These are phyloP conservation scores for Chloromonas sp. DNA, from an alignment of 163 green algal genomes.

Conservation along the genomic window DNA sequence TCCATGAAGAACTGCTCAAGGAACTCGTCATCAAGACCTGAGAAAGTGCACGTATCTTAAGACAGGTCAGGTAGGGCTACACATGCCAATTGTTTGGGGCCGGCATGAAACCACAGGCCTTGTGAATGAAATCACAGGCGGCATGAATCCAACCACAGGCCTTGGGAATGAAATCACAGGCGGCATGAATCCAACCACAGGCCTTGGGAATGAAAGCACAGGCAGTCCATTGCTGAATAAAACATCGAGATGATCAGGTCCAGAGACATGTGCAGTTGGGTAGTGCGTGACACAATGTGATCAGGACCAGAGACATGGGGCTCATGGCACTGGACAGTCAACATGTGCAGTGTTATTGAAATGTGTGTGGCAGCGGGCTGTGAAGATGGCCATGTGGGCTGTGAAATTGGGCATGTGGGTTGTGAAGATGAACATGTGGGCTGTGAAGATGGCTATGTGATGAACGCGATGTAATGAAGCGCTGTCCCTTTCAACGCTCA, in stretches of 20 bases:
- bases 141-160: background rate
- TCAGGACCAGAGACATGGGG: too few relatives aligned
- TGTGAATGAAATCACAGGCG: background rate
- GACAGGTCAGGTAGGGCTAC: background rate
- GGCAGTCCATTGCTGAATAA: too few relatives aligned
- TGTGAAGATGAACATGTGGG: too few relatives aligned
- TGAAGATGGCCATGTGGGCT: too few relatives aligned
- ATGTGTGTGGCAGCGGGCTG: too few relatives aligned
- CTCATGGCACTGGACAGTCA: too few relatives aligned
- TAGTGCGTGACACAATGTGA: too few relatives aligned
- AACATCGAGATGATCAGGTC: too few relatives aligned
- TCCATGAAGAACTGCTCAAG: constrained; percentile 29
- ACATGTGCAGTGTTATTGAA: too few relatives aligned
- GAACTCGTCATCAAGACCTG: constrained; percentile 21
- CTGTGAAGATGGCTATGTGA: background rate
- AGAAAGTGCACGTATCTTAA: background rate
- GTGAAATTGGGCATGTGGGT: too few relatives aligned
- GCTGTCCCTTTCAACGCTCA: background rate
- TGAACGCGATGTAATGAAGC: background rate
- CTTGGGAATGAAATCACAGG: background rate
- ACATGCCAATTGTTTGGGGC: background rate
- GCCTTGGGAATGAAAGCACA: background rate
- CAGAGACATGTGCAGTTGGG: too few relatives aligned
- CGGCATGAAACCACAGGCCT: background rate
- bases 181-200: background rate